Evolutionary conservation across 2,329 filamentous ascomycete genomes (phyloP).

Genomic region (Trichoderma atrobrunneum): DNA sequence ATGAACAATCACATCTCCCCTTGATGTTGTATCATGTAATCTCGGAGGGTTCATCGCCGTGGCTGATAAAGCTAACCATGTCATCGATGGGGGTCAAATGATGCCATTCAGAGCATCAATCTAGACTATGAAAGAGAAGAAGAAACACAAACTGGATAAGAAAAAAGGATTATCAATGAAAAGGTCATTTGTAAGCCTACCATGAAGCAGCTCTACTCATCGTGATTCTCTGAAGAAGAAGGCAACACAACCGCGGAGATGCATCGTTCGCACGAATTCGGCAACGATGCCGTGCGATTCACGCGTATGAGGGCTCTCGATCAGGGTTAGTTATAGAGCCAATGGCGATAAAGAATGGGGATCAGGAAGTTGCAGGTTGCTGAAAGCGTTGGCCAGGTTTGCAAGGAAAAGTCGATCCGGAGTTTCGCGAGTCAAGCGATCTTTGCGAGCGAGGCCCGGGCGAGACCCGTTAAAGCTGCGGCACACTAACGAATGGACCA

Average conservation of each 20-base stretch:
- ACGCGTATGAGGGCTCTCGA: not conserved
- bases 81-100: not conserved
- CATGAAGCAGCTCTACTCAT: not conserved
- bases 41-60: not conserved
- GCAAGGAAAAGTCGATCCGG: no score
- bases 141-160: not conserved
- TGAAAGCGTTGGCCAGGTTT: not conserved
- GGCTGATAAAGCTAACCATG: not conserved
- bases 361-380: not conserved
- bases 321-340: not conserved
- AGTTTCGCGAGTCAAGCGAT: not conserved
- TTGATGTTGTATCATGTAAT: not conserved
- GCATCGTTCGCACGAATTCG: not conserved
- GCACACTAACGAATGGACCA: not conserved
- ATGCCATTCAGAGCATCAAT: not conserved
- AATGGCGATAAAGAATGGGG: not conserved
- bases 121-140: not conserved
- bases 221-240: fast-evolving
- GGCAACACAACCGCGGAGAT: not conserved
- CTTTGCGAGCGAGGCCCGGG: not conserved
- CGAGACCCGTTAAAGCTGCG: not conserved
- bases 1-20: not conserved
- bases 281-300: not conserved
- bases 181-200: not conserved
- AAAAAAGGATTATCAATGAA: not conserved